Evolutionary conservation across 495 filamentous ascomycete species (phyloP), one percentile per base, ranked within the genome.

Genomic region (Tuber melanosporum): DNA sequence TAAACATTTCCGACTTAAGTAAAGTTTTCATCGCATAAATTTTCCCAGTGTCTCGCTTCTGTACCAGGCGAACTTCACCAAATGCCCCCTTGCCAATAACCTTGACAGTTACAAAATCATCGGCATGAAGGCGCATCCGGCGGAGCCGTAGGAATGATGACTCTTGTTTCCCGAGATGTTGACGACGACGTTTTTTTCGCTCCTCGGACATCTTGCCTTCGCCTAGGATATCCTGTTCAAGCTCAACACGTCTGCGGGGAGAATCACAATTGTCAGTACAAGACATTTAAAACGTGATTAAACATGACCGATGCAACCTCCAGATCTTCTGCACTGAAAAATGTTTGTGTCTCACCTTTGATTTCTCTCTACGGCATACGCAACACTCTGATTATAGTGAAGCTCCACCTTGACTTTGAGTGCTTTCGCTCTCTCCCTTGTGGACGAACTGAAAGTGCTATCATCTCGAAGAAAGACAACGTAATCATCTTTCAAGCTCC

Each of bases 21-120:
- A 99, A 87, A 46, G 95, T 97, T 87, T 99, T 99, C 87, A 99
- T 91, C 70, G 95, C 95, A 82, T 98, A 99, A 76, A 98, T 94
- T 85, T 97, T 96, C 84, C 93, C 93, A 81, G 98, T 95, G n/a
- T 91, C 89, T 88, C 94, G 97, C 86, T 96, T 91, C 85, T 95
- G 93, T 76, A 99, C 95, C 75, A 99, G 88, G 85, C 94, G 95
- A 73, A 99, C 95, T 84, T 99, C 95, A 85, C 95, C 95, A 83
- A 99, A 99, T 20, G 95, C 95, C 84, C 95, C 95, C 88, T 98
- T 99, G 82, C 95, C 95, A 82, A 99, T 98, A 79, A 98, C 92
- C 87, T 97, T 98, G 84, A 98, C 88, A 10, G 95, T 98, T 78
- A 90, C 88, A 87, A 97, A 99, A 86, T 98, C 97, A 74, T 92